Conservation (phyloP, 1,284 basidiomycete genomes). For the Microstroma glucosiphilum region DNA sequence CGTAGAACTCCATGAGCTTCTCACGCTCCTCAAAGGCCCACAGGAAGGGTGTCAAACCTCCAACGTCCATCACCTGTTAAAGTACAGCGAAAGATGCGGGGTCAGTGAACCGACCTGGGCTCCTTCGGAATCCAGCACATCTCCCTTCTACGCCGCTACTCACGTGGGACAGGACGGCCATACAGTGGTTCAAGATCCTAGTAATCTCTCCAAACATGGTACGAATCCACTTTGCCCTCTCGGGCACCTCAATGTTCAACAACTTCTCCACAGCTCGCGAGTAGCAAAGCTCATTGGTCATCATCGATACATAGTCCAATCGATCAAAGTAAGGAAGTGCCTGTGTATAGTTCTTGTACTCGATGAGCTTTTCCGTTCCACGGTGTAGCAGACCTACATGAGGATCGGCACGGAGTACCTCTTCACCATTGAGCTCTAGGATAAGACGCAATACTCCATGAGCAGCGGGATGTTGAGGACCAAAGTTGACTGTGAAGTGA, state of each 20-base stretch:
- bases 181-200: constrained; percentile 90
- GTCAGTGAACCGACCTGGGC: neutral
- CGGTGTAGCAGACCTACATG: constrained; percentile 94
- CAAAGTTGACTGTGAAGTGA: constrained; percentile 52
- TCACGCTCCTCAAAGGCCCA: constrained; percentile 99
- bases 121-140: neutral
- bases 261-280: constrained; percentile 96
- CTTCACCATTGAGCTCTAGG: constrained; percentile 91
- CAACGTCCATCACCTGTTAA: constrained; percentile 59
- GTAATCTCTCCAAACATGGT: constrained; percentile 97
- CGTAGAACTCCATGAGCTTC: constrained; percentile 99
- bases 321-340: constrained; percentile 99
- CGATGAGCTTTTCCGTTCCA: constrained; percentile 96
- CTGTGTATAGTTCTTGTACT: constrained; percentile 98
- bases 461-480: constrained; percentile 89
- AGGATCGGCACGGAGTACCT: constrained; percentile 55
- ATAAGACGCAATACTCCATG: constrained; percentile 98
- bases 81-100: neutral
- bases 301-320: constrained; percentile 96
- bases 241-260: constrained; percentile 97
- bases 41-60: constrained; percentile 94
- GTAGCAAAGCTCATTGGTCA: constrained; percentile 66
- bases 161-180: constrained; percentile 86
- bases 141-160: neutral
- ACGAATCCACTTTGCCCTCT: constrained; percentile 96